Evolutionary conservation across 768 basidiomycete genomes (phyloP), one percentile per base, ranked within the genome.

Genomic region (Pleurotus eryngii): DNA sequence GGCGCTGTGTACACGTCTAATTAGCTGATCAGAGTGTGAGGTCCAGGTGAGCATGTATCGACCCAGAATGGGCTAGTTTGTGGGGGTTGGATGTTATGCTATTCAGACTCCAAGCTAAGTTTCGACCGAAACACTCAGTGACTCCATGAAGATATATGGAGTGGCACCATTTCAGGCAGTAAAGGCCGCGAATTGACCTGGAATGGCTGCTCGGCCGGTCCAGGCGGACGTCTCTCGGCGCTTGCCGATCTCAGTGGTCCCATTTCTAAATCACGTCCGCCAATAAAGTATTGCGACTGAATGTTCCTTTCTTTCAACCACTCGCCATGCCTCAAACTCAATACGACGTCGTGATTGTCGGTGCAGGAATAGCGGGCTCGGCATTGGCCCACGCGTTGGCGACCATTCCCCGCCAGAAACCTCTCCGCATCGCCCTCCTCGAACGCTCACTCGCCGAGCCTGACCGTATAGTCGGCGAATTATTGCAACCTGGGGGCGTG

Each of bases 391-490:
- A 92, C 67, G 88, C 89, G 0, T 87, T 99, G 42, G 85, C 92
- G 3, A 77, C 80, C 1, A 65, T 81, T 8, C 76, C 47, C 14
- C 77, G 83, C 42, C 49, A 70, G 17, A 74, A 74, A 54, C 88
- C 88, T 12, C 81, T 94, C 17, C 82, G 85, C 18, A 86, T 98
- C 62, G 88, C 88, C 15, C 74, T 98, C 0, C 77, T 99, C 56
- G 97, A 99, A 71, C 86, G 96, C 9, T 96, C 95, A 12, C 80
- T 98, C 3, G 80, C 88, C 0, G 90, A 93, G 68, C 97, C 97
- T 0, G 94, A 98, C 78, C 83, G 97, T 15, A 98, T 99, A 62
- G 97, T 98, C 35, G 97, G 97, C 22, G 97, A 99, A 70, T 84
- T 98, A 1, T 76, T 99, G 20, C 97, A 99, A 66, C 97, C 97